Base-by-base conservation (phyloP, 768 basidiomycete genomes). In the Mrakia frigida region DNA sequence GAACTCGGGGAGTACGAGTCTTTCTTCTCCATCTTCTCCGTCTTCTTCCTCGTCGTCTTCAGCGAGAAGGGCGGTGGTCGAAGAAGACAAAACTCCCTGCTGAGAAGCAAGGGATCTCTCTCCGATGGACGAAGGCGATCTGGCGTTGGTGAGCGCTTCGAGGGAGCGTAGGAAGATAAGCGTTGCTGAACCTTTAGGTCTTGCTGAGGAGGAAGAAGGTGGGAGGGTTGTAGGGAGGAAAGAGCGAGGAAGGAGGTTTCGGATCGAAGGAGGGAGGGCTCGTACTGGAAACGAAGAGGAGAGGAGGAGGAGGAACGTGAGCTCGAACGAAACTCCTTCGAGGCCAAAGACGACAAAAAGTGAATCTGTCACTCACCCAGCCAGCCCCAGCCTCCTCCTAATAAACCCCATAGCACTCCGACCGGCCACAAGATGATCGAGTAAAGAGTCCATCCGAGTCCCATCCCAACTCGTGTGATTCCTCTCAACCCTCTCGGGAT, bases 1-100 rank as follows among this genome's bases (percentile, higher is more conserved):
- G 84, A 97, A 96, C 76, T 93, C 92, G 0, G 94, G 94, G 1
- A 96, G 84, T 18, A 60, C 73, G 18, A 23, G 56, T 21, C 33
- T 35, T 89, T 80, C 56, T 56, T 73, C 63, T 52, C 72, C 65
- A 52, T 63, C 41, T 13, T 52, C 39, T 61, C n/a, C 39, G 31
- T 43, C 56, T 43, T 39, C 61, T n/a, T 71, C 70, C 50, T 59
- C 46, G n/a, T 31, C 5, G 28, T 50, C 35, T 28, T 70, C 6
- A 35, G 61, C 10, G 67, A 52, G 53, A 33, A 43, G 37, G 21
- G 70, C 50, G 43, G 43, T 50, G n/a, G 63, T 35, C 52, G 74
- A 79, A 23, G 85, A 81, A 28, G 83, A 80, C 10, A 84, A 83
- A 18, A 73, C 73, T n/a, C n/a, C n/a, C 35, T 53, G 56, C 80